A percentile compares a stretch with the other conserved stretches of the same genome.
phyloP scores from a whole-genome alignment of 805 yeast species.

The Suhomyces emberorum region DNA sequence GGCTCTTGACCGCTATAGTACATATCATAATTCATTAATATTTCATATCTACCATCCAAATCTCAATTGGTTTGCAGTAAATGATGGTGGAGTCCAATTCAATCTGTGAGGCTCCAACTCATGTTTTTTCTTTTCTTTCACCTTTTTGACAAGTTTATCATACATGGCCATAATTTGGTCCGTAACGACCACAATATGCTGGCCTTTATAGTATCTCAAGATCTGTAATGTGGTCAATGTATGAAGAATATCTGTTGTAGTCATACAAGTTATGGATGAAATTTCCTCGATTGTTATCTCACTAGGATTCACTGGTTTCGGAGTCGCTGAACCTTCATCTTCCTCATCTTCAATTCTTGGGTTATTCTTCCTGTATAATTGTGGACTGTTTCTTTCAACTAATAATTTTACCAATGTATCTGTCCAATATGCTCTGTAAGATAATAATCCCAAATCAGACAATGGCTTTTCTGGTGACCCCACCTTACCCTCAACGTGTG shows the following conservation, averaged over 20 bases:
- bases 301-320: conserved; percentile 17
- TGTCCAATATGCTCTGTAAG: conserved; percentile 96
- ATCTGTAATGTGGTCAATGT: conserved; percentile 89
- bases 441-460: conserved; percentile 87
- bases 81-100: conserved; percentile 93
- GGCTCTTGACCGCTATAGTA: too few relatives aligned
- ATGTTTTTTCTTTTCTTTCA: conserved; percentile 69
- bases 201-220: conserved; percentile 90
- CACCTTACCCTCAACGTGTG: conserved; percentile 81
- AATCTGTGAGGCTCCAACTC: conserved; percentile 68
- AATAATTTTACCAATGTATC: conserved; percentile 77
- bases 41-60: conserved; percentile 76
- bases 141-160: conserved; percentile 52
- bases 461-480: conserved; percentile 98
- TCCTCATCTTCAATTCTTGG: conserved; percentile 16
- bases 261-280: conserved; percentile 83
- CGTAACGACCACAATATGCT: conserved; percentile 82
- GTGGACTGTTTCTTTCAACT: conserved; percentile 52
- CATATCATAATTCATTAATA: conserved; percentile 2
- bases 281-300: conserved; percentile 89
- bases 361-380: conserved; percentile 35
- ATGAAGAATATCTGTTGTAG: conserved; percentile 91
- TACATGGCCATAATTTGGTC: conserved; percentile 77
- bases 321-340: conserved; percentile 17
- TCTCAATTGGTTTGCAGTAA: conserved; percentile 91